These are phyloP conservation scores for Termitomyces sp. DNA, from an alignment of 768 basidiomycete species.

Conservation along the genomic window DNA sequence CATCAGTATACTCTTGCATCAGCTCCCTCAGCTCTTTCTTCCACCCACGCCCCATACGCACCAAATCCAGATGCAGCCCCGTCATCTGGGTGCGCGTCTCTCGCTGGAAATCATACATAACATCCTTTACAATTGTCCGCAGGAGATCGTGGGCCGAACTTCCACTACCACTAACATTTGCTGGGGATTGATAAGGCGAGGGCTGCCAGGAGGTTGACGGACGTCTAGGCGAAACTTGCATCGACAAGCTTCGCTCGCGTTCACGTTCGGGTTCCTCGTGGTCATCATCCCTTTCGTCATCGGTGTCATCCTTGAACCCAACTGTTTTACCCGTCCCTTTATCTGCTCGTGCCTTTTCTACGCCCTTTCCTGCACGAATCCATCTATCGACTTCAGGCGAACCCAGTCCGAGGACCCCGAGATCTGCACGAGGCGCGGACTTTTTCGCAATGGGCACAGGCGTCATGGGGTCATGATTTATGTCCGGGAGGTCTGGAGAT, in stretches of 20 bases:
- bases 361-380: conserved; percentile 42
- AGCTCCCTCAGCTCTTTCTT: conserved; percentile 58
- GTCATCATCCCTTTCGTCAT: conserved; percentile 21
- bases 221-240: conserved; percentile 61
- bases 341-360: conserved; percentile 8
- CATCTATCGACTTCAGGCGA: conserved; percentile 54
- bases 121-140: conserved; percentile 64
- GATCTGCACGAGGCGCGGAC: conserved; percentile 7
- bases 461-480: conserved; percentile 31
- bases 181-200: conserved; percentile 37
- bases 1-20: conserved; percentile 62
- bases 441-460: conserved; percentile 29
- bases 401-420: conserved; percentile 43
- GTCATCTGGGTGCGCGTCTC: conserved; percentile 73
- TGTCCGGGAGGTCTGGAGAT: conserved; percentile 42
- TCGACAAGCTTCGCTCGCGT: conserved; percentile 39
- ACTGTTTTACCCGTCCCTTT: conserved; percentile 18
- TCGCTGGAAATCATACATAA: conserved; percentile 70
- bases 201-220: conserved; percentile 37
- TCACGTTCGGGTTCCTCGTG: conserved; percentile 27
- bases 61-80: conserved; percentile 71
- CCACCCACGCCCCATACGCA: conserved; percentile 71
- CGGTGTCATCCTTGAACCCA: conserved; percentile 10
- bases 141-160: conserved; percentile 56
- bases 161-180: conserved; percentile 18